A percentile compares a stretch with the other conserved stretches of the same genome.
Evolutionary conservation across 2,329 filamentous ascomycete genomes (phyloP).

Genomic region (Lasiodiplodia sp.): DNA sequence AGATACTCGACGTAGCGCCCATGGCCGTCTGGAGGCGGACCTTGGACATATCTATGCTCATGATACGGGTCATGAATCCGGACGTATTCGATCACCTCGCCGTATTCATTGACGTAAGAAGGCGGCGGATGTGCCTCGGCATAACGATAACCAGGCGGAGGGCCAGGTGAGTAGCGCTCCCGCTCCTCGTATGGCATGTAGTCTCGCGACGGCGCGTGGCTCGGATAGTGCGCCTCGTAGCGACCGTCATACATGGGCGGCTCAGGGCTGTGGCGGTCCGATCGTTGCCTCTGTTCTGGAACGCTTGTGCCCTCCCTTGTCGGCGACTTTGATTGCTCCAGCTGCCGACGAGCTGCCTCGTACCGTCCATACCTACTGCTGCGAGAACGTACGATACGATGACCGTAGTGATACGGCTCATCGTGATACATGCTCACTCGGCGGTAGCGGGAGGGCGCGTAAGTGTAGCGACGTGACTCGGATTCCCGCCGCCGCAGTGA

Average conservation of each 20-base stretch:
- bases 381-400: slow-evolving; percentile 20
- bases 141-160: slow-evolving; percentile 26
- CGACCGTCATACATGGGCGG: neutral
- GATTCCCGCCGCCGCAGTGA: slow-evolving; percentile 5
- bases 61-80: slow-evolving; percentile 26
- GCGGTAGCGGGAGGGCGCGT: slow-evolving; percentile 26
- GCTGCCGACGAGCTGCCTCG: slow-evolving; percentile 26
- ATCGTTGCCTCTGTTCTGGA: slow-evolving; percentile 20
- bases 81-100: slow-evolving; percentile 29
- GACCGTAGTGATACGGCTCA: slow-evolving; percentile 11
- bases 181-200: slow-evolving; percentile 23
- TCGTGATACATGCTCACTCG: slow-evolving; percentile 27
- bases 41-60: slow-evolving; percentile 10
- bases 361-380: slow-evolving; percentile 27
- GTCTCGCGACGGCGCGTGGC: slow-evolving; percentile 11
- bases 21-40: slow-evolving; percentile 1
- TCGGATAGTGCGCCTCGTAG: neutral
- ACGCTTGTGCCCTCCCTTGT: slow-evolving; percentile 17
- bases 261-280: slow-evolving; percentile 12
- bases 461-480: slow-evolving; percentile 22
- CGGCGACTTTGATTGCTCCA: slow-evolving; percentile 28
- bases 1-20: slow-evolving; percentile 18
- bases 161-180: slow-evolving; percentile 22
- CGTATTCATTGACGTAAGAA: slow-evolving; percentile 30
- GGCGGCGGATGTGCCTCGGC: slow-evolving; percentile 12